A percentile compares a stretch with the other conserved stretches of the same genome.
phyloP scores from a whole-genome alignment of 2,329 filamentous ascomycete genomes.

The Furcasterigmium furcatum region DNA sequence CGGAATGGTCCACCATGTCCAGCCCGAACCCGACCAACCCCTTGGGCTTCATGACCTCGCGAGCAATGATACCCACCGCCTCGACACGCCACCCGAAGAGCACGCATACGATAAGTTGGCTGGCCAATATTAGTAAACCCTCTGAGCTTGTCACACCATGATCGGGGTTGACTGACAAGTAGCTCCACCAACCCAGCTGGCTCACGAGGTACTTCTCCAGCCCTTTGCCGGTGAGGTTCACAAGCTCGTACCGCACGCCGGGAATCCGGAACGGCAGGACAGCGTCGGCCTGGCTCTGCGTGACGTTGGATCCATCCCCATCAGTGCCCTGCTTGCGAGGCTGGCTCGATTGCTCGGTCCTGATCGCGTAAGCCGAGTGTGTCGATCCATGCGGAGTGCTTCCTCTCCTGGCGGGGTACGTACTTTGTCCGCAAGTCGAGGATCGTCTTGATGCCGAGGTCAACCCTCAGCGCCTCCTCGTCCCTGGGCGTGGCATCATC shows the following conservation, averaged over 20 bases:
- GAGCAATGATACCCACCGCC: constrained; percentile 67
- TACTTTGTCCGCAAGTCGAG: constrained; percentile 79
- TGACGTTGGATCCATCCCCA: constrained; percentile 35
- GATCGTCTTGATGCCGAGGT: constrained; percentile 66
- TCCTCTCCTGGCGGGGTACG: constrained; percentile 6
- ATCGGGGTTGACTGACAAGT: constrained; percentile 44
- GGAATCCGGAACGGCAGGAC: constrained; percentile 59
- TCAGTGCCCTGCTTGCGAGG: constrained; percentile 56
- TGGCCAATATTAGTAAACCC: constrained; percentile 17
- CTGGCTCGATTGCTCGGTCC: constrained; percentile 71
- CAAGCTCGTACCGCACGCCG: constrained; percentile 59
- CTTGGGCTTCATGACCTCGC: constrained; percentile 67
- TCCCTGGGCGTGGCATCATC: constrained; percentile 72
- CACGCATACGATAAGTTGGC: constrained; percentile 61
- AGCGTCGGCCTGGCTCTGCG: constrained; percentile 46
- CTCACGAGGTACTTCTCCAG: constrained; percentile 68
- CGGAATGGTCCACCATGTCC: constrained; percentile 67
- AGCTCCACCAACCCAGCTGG: constrained; percentile 64
- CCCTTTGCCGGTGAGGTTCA: constrained; percentile 70
- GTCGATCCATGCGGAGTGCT: not conserved
- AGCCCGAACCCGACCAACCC: constrained; percentile 69
- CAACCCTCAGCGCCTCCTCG: constrained; percentile 52
- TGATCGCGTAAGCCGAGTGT: constrained; percentile 21
- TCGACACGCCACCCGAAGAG: constrained; percentile 63
- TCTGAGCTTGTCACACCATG: not conserved